Evolutionary conservation across 495 filamentous ascomycete genomes (phyloP).

Genomic region (Neurospora sp.): DNA sequence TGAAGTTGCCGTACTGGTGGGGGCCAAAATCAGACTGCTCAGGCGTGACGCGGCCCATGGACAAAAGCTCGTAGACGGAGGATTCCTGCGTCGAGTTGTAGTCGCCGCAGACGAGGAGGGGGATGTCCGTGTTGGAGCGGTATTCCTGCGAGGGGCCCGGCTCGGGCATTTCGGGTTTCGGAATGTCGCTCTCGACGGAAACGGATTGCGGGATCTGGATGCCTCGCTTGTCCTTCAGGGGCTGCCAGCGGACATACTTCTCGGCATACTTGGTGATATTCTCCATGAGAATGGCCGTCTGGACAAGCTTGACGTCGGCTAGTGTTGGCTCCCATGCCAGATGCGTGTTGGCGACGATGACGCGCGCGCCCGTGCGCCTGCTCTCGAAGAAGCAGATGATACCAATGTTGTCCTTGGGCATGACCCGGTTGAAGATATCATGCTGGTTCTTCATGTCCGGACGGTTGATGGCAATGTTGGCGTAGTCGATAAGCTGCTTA

Average conservation of each 20-base stretch:
- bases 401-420: constrained; percentile 95
- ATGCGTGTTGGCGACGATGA: constrained; percentile 90
- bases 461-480: constrained; percentile 81
- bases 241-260: constrained; percentile 63
- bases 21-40: constrained; percentile 68
- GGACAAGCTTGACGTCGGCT: constrained; percentile 88
- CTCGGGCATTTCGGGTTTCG: constrained; percentile 29
- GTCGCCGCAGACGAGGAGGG: constrained; percentile 84
- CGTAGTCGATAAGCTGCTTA: constrained; percentile 86
- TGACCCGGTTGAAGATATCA: constrained; percentile 94
- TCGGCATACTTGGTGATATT: constrained; percentile 74
- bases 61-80: constrained; percentile 80
- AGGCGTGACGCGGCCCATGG: constrained; percentile 58
- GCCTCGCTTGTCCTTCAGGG: constrained; percentile 69
- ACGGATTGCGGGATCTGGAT: constrained; percentile 52
- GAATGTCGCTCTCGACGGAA: constrained; percentile 30
- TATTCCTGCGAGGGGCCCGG: constrained; percentile 59
- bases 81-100: constrained; percentile 84
- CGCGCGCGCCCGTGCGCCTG: constrained; percentile 68
- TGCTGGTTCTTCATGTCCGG: constrained; percentile 91
- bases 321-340: constrained; percentile 87
- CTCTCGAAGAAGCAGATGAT: constrained; percentile 88
- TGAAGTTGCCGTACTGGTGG: constrained; percentile 78
- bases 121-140: constrained; percentile 72
- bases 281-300: constrained; percentile 91